Evolutionary conservation across 257 asterid genomes (phyloP), one percentile per base, ranked within the genome.

Genomic region (Ballota nigra): DNA sequence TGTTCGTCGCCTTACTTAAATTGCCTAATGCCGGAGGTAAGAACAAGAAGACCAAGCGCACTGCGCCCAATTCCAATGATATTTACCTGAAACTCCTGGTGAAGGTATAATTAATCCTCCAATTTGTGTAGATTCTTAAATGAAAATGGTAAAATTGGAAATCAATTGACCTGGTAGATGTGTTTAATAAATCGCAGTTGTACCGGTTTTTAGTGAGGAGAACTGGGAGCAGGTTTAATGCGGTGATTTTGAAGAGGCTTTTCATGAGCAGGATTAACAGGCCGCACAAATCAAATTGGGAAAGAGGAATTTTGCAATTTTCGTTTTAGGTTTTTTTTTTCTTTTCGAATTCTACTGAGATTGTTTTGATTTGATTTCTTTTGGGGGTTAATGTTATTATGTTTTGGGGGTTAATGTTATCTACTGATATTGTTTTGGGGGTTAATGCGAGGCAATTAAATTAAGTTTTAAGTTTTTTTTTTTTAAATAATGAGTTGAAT

Each of bases 211-310:
- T 94, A 66, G 92, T 88, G 70, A 85, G 98, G 86, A 94, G 98
- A 72, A 86, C 98, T 66, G 96, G 87, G 0, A 89, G 97, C 86
- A 87, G 82, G 68, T 94, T 94, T 76, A 86, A 91, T 74, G 95
- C 89, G 2, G 97, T 91, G 69, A 71, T 94, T 22, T 58, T 94
- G 84, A 94, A 91, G 86, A 85, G 99, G 66, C 78, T 94, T 5
- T 91, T 91, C 75, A 91, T 89, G 99, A 94, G 99, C 78, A 89
- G 86, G 87, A 78, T 86, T 33, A 94, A 94, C 81, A 91, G 86
- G 83, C 80, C 99, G n/a, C n/a, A n/a, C n/a, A n/a, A n/a, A n/a
- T n/a, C n/a, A n/a, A n/a, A n/a, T n/a, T n/a, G n/a, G n/a, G n/a
- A n/a, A n/a, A n/a, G n/a, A n/a, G n/a, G n/a, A n/a, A n/a, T n/a